Percentiles rank a stretch among this genome's conserved stretches.
Conservation (phyloP, 2,329 filamentous ascomycete genomes). For the Botrytis elliptica region DNA sequence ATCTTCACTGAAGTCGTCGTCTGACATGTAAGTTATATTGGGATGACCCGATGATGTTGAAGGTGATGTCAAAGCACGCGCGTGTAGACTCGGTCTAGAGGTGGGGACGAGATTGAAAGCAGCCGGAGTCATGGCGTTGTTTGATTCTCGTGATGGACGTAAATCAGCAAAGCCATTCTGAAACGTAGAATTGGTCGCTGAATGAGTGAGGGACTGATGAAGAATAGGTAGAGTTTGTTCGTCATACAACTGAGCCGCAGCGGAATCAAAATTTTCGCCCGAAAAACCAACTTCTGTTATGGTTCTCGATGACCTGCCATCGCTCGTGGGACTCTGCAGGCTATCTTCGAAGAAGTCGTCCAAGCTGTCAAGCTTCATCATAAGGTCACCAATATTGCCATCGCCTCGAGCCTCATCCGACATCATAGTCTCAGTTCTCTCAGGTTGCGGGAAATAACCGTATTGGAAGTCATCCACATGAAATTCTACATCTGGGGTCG, state of each 20-base stretch:
- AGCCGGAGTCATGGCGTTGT: slow-evolving; percentile 62
- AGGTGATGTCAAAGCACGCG: slow-evolving; percentile 82
- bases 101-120: slow-evolving; percentile 50
- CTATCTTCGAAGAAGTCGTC: slow-evolving; percentile 78
- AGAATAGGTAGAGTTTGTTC: slow-evolving; percentile 89
- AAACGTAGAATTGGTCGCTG: slow-evolving; percentile 71
- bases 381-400: slow-evolving; percentile 76
- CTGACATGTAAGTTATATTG: slow-evolving; percentile 64
- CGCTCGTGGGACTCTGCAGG: slow-evolving; percentile 56
- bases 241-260: slow-evolving; percentile 79
- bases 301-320: slow-evolving; percentile 60
- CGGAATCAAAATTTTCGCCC: slow-evolving; percentile 64
- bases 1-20: slow-evolving; percentile 73
- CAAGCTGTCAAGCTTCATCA: slow-evolving; percentile 74
- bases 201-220: slow-evolving; percentile 72
- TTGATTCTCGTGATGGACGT: slow-evolving; percentile 59
- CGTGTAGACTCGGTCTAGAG: slow-evolving; percentile 69
- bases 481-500: slow-evolving; percentile 86
- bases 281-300: slow-evolving; percentile 65
- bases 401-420: slow-evolving; percentile 70
- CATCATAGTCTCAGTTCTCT: slow-evolving; percentile 84
- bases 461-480: slow-evolving; percentile 75
- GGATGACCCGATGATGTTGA: slow-evolving; percentile 56
- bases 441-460: slow-evolving; percentile 62
- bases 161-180: slow-evolving; percentile 84